Percentiles rank a stretch among this genome's conserved stretches.
These are phyloP conservation scores for Funneliformis mosseae DNA, from an alignment of 192 early-diverging fungal genomes.

Conservation along the genomic window DNA sequence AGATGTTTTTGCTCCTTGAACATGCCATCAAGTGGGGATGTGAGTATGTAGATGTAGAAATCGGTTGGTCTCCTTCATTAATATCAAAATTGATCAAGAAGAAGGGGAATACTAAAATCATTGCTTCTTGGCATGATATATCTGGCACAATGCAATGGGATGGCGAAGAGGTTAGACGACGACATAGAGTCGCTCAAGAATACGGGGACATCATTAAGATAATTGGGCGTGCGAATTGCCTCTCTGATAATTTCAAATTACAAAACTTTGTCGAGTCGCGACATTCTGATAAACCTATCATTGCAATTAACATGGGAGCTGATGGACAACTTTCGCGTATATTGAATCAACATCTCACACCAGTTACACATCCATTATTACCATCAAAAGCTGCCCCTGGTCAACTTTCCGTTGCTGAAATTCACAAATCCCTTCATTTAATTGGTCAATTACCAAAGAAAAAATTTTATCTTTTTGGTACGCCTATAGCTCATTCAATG, in stretches of 20 bases:
- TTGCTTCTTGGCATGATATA: conserved; percentile 92
- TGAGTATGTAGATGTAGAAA: conserved; percentile 93
- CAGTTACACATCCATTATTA: conserved; percentile 86
- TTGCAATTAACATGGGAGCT: conserved; percentile 94
- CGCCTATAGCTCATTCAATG: conserved; percentile 87
- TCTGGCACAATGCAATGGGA: conserved; percentile 66
- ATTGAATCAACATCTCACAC: conserved; percentile 88
- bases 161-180: conserved; percentile 51
- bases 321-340: conserved; percentile 89
- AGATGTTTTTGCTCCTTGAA: conserved; percentile 66
- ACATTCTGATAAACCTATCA: conserved; percentile 65
- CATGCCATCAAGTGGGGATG: conserved; percentile 84
- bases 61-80: conserved; percentile 45
- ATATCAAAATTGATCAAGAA: conserved; percentile 54
- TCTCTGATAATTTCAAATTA: conserved; percentile 85
- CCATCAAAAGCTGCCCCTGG: conserved; percentile 88
- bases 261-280: conserved; percentile 59
- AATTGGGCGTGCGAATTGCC: conserved; percentile 73
- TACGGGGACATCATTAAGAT: conserved; percentile 91
- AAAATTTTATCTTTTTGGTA: conserved; percentile 85
- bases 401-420: conserved; percentile 83
- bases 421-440: conserved; percentile 68
- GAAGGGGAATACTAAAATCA: conserved; percentile 66
- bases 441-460: conserved; percentile 70
- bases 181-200: conserved; percentile 57